These are phyloP conservation scores for Eucalyptus regnans DNA, from an alignment of 345 rosid species.

Conservation along the genomic window DNA sequence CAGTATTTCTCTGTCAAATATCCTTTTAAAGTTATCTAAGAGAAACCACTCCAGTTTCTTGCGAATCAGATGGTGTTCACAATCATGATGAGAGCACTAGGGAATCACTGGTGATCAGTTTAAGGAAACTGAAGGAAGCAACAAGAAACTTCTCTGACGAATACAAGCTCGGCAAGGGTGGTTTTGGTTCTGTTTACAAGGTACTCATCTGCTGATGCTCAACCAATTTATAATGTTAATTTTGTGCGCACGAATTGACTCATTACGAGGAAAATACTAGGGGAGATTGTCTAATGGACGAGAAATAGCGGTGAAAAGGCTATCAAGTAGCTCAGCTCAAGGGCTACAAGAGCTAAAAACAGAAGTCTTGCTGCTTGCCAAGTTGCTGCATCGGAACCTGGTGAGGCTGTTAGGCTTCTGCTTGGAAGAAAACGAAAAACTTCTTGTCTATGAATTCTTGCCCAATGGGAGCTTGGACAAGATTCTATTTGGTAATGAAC, in stretches of 20 bases:
- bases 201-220: background rate
- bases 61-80: background rate
- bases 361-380: constrained; percentile 23
- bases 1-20: background rate
- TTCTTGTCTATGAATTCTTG: constrained; percentile 32
- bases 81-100: background rate
- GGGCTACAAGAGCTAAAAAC: constrained; percentile 25
- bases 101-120: constrained; percentile 13
- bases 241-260: background rate
- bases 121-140: constrained; percentile 12
- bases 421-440: constrained; percentile 21
- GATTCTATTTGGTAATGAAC: constrained; percentile 15
- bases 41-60: background rate
- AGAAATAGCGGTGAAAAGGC: constrained; percentile 22
- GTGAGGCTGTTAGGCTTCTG: constrained; percentile 31
- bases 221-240: background rate
- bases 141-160: constrained; percentile 17
- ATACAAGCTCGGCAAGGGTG: constrained; percentile 31
- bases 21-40: background rate
- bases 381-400: constrained; percentile 26
- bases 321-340: constrained; percentile 12
- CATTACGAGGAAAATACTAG: background rate
- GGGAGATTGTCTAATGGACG: constrained; percentile 12
- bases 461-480: constrained; percentile 32
- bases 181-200: constrained; percentile 28